Conservation (phyloP, 768 basidiomycete genomes). For the Leccinum subgranulosum region DNA sequence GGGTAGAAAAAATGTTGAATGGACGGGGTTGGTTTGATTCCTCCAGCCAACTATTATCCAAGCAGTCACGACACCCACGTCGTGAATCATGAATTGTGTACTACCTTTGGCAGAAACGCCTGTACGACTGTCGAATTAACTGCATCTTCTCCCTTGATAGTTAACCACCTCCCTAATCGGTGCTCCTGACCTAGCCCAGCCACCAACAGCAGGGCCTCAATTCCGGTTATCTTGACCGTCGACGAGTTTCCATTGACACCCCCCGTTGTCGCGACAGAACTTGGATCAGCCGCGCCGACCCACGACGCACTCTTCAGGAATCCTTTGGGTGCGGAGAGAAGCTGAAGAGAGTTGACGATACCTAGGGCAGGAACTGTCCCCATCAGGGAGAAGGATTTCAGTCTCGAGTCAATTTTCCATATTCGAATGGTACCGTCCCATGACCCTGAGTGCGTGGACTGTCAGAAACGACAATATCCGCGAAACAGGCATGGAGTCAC, state of each 20-base stretch:
- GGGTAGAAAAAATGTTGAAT: not conserved
- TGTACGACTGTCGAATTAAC: conserved; percentile 72
- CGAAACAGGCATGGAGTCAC: conserved; percentile 12
- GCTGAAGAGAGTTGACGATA: conserved; percentile 86
- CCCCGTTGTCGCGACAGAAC: not conserved
- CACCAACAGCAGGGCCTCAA: conserved; percentile 55
- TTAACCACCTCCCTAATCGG: conserved; percentile 86
- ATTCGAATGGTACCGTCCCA: conserved; percentile 89
- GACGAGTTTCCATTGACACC: conserved; percentile 6
- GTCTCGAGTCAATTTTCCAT: conserved; percentile 82
- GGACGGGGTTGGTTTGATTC: not conserved
- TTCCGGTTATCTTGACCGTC: conserved; percentile 28
- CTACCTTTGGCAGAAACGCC: conserved; percentile 41
- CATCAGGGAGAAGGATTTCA: conserved; percentile 71
- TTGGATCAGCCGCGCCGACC: conserved; percentile 12
- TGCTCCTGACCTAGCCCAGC: conserved; percentile 87
- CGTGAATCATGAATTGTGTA: conserved; percentile 7
- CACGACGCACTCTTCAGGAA: conserved; percentile 44
- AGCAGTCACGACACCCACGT: not conserved
- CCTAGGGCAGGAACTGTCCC: conserved; percentile 68
- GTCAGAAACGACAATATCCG: not conserved
- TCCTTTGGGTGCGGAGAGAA: conserved; percentile 52
- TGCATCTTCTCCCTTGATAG: conserved; percentile 63
- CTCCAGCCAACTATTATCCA: not conserved
- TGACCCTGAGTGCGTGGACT: conserved; percentile 56